Conservation (phyloP, 1,284 basidiomycete genomes). For the Earliella scabrosa region DNA sequence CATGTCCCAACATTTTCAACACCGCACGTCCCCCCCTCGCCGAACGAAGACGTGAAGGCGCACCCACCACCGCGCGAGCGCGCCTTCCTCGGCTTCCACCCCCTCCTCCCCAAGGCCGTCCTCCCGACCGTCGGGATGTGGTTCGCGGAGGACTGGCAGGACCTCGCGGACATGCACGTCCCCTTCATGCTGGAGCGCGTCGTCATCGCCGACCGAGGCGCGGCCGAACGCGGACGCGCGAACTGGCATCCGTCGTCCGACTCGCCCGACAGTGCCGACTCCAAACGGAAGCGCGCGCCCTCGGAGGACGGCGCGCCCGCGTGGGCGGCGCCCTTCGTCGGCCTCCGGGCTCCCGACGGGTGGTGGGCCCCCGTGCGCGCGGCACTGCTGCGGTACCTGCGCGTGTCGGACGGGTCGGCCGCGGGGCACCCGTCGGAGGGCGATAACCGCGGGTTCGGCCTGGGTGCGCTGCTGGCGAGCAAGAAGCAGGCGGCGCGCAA, state of each 20-base stretch:
- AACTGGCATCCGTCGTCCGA: conserved; percentile 31
- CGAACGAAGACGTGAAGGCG: conserved; percentile 27
- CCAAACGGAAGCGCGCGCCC: conserved; percentile 27
- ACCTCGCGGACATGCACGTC: conserved; percentile 66
- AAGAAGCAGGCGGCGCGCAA: conserved; percentile 35
- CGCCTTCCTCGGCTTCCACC: conserved; percentile 53
- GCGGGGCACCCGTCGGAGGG: too few relatives aligned
- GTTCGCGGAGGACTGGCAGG: conserved; percentile 77
- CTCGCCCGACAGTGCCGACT: conserved; percentile 24
- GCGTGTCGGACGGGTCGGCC: conserved; percentile 12
- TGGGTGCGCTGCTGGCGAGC: conserved; percentile 6
- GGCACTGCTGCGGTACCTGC: conserved; percentile 32
- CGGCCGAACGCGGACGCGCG: conserved; percentile 54
- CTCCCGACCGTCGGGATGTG: conserved; percentile 74
- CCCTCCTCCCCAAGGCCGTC: conserved; percentile 65
- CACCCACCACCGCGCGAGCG: conserved; percentile 34
- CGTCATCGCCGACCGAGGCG: conserved; percentile 76
- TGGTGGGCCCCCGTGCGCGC: conserved; percentile 76
- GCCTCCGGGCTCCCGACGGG: conserved; percentile 52
- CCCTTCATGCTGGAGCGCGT: conserved; percentile 79
- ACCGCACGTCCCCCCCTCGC: conserved; percentile 34
- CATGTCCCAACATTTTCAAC: conserved; percentile 62
- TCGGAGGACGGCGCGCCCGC: conserved; percentile 34
- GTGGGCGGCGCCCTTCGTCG: conserved; percentile 65
- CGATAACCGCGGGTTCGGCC: too few relatives aligned